A percentile compares a stretch with the other conserved stretches of the same genome.
These are phyloP conservation scores for Saposhnikovia divaricata DNA, from an alignment of 129 eudicot species.

Conservation along the genomic window DNA sequence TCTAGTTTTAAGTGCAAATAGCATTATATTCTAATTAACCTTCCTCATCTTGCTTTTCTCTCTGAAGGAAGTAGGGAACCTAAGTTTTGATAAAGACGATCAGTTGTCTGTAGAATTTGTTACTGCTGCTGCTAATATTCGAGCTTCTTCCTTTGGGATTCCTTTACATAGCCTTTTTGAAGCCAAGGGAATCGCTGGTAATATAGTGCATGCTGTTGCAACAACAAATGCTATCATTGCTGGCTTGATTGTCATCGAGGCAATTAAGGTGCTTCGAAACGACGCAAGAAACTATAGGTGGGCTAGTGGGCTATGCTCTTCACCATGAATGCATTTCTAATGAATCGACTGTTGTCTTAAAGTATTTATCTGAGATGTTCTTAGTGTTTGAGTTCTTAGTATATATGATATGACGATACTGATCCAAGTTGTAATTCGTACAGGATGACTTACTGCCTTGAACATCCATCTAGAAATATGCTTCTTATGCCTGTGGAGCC, in stretches of 20 bases:
- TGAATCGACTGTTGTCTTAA: neutral
- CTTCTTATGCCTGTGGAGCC: conserved; percentile 98
- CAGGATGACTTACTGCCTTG: conserved; percentile 95
- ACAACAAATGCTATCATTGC: conserved; percentile 95
- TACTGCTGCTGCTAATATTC: conserved; percentile 97
- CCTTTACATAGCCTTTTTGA: conserved; percentile 97
- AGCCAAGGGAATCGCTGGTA: conserved; percentile 97
- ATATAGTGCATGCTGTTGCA: conserved; percentile 98
- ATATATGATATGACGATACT: neutral
- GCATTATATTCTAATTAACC: neutral
- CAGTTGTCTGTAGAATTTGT: conserved; percentile 92
- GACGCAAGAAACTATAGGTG: conserved; percentile 70
- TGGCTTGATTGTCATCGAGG: conserved; percentile 93
- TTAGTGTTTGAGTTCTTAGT: neutral
- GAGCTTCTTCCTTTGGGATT: conserved; percentile 90
- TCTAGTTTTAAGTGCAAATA: neutral
- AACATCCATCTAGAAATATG: conserved; percentile 87
- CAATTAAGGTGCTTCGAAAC: conserved; percentile 78
- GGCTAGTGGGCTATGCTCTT: conserved; percentile 6
- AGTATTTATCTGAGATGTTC: neutral
- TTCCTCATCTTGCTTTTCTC: neutral
- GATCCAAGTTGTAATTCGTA: neutral
- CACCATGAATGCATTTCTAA: neutral
- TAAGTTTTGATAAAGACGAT: conserved; percentile 90
- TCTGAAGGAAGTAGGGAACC: conserved; percentile 72